These are phyloP conservation scores for Penicillium waksmanii DNA, from an alignment of 495 filamentous ascomycete species.

Conservation along the genomic window DNA sequence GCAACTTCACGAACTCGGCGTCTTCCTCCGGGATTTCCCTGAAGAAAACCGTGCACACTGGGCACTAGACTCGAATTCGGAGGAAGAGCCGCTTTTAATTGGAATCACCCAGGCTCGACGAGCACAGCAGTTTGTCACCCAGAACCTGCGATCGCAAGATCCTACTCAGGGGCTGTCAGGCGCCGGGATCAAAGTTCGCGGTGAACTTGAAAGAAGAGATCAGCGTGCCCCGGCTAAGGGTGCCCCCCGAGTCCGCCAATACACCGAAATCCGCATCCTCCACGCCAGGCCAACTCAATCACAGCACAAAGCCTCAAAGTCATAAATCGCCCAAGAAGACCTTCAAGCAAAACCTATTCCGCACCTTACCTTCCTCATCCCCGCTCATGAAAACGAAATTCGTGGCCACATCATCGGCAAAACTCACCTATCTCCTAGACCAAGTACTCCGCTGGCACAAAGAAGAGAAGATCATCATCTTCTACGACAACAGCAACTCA, in stretches of 20 bases:
- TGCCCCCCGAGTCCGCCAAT: conserved; percentile 19
- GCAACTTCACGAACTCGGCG: conserved; percentile 73
- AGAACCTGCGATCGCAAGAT: conserved; percentile 49
- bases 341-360: conserved; percentile 37
- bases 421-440: conserved; percentile 84
- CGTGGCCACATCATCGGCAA: conserved; percentile 80
- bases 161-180: conserved; percentile 55
- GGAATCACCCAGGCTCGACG: conserved; percentile 60
- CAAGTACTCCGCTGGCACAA: conserved; percentile 66
- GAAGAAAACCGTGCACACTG: conserved; percentile 57
- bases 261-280: conserved; percentile 4
- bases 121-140: conserved; percentile 63
- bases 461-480: conserved; percentile 85
- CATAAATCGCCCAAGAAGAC: conserved; percentile 39
- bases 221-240: conserved; percentile 17
- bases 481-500: conserved; percentile 86
- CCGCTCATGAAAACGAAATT: conserved; percentile 65
- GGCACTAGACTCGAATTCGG: conserved; percentile 57
- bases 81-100: conserved; percentile 44
- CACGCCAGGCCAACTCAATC: conserved; percentile 16
- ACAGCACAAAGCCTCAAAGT: conserved; percentile 32
- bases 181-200: conserved; percentile 47
- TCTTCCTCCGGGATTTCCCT: conserved; percentile 67
- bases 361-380: conserved; percentile 46
- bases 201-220: conserved; percentile 32